Conservation (phyloP, 257 asterid species). For the Solanum bukasovii region DNA sequence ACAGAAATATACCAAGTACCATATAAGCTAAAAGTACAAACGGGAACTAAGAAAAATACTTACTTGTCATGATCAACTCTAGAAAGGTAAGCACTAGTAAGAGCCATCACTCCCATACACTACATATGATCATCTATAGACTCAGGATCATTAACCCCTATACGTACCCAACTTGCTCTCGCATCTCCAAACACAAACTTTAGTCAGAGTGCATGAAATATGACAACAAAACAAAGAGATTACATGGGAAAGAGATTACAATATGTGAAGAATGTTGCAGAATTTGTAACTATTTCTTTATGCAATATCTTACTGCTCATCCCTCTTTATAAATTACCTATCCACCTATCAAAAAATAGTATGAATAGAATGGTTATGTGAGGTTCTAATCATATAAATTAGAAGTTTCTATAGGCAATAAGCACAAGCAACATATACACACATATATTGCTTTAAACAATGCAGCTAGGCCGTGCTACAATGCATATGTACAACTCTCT, state of each 20-base stretch:
- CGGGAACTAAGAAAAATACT: neutral
- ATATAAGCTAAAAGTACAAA: neutral
- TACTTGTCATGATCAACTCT: slow-evolving; percentile 84
- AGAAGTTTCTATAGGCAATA: neutral
- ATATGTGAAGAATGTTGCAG: neutral
- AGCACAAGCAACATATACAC: neutral
- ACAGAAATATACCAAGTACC: neutral
- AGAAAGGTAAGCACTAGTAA: slow-evolving; percentile 68
- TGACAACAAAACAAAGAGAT: neutral
- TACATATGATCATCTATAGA: slow-evolving; percentile 95
- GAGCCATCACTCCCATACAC: slow-evolving; percentile 77
- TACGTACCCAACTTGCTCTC: slow-evolving; percentile 72
- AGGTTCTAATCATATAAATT: neutral
- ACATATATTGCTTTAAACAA: neutral
- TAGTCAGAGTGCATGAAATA: neutral
- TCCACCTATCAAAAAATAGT: no score
- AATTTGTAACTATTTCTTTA: no score
- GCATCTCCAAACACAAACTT: slow-evolving; percentile 1
- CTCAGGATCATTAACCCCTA: slow-evolving; percentile 61
- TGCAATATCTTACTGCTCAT: no score
- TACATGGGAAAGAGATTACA: neutral
- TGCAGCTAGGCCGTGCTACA: neutral
- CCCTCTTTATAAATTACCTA: no score
- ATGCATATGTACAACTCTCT: neutral
- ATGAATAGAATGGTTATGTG: neutral